Conservation (phyloP, 2,329 filamentous ascomycete species). For the Paecilomyces niveus region DNA sequence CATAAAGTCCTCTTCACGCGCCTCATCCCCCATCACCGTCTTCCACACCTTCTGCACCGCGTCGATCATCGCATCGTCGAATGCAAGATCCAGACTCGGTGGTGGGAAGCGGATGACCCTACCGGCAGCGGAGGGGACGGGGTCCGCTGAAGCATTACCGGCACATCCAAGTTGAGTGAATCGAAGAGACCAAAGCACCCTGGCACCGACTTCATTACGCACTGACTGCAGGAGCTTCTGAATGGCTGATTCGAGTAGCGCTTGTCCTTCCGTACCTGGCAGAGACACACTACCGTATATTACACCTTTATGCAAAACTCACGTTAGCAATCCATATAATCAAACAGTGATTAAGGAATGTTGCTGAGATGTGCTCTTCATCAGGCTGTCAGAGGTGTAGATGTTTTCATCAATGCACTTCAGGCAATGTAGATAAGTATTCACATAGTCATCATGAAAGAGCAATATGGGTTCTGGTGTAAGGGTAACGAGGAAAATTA, state of each 20-base stretch:
- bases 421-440: constrained; percentile 99
- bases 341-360: constrained; percentile 8
- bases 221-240: constrained; percentile 35
- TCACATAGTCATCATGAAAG: constrained; percentile 77
- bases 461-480: constrained; percentile 10
- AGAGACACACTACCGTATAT: constrained; percentile 48
- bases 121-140: constrained; percentile 25
- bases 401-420: constrained; percentile 76
- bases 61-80: constrained; percentile 64
- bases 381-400: constrained; percentile 85
- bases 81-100: constrained; percentile 58
- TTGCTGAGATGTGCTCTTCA: constrained; percentile 35
- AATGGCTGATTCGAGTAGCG: constrained; percentile 33
- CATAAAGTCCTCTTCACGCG: constrained; percentile 58
- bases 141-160: constrained; percentile 11
- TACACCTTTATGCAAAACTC: constrained; percentile 41
- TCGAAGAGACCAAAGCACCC: constrained; percentile 45
- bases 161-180: constrained; percentile 42
- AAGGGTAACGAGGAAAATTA: constrained; percentile 7
- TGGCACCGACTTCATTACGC: constrained; percentile 21
- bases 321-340: constrained; percentile 26
- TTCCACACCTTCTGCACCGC: constrained; percentile 66
- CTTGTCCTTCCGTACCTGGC: constrained; percentile 26
- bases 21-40: constrained; percentile 49
- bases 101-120: constrained; percentile 52